Base-by-base conservation (phyloP, 768 basidiomycete species). In the Russula virescens region DNA sequence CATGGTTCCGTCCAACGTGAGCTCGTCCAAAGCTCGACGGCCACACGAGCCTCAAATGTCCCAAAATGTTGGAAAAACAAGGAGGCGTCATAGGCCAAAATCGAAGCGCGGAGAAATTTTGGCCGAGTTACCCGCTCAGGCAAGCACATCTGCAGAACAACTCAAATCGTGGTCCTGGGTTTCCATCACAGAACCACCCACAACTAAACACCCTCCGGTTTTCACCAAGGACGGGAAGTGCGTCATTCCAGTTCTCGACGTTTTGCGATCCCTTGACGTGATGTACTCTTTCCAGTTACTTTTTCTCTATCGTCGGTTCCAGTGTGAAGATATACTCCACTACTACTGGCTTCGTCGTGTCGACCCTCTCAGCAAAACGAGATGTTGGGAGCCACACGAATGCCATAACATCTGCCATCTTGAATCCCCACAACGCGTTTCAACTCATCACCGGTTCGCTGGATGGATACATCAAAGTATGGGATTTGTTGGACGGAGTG, bases 181-280 rank as follows among this genome's bases (percentile, higher is more conserved):
- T 60, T 79, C 83, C 52, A 77, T 94, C 61, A 84, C 89, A 43
- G 88, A 91, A 73, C 79, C 85, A 11, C 80, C 79, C 56, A 80
- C 82, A 48, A 88, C 81, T 67, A 81, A 76, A 64, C 79, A 81
- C 43, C 82, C 90, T 6, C 87, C 91, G 42, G 75, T 94, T 65
- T 94, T 94, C 73, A 92, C 93, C 31, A 88, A 81, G 73, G 94
- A 98, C 74, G 91, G 91, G 75, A 86, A 85, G 94, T 94, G 71
- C 63, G 77, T 70, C 50, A 14, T 67, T 48, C 38, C 16, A 49
- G n/a, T 21, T 34, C 50, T 25, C 46, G 40, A 50, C 26, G 34
- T 25, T 54, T 26, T 54, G 40, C 35, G 19, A 45, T 25, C 34
- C 47, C 26, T 52, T 60, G 68, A 68, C 56, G 38, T 60, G 52